phyloP scores from a whole-genome alignment of 2,329 filamentous ascomycete genomes.

The Cladophialophora psammophila region DNA sequence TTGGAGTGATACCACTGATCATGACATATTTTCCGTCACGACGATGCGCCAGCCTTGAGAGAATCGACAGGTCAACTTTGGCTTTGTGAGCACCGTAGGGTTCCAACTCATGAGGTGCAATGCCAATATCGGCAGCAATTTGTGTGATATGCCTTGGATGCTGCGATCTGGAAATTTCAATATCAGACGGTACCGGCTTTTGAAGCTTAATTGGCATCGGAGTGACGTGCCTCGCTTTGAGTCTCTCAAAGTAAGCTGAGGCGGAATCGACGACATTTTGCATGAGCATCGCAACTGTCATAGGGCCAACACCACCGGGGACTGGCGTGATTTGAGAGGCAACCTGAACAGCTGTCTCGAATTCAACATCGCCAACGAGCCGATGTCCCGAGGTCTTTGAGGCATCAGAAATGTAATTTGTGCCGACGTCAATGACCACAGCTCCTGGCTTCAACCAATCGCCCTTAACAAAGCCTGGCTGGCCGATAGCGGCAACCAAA shows the following conservation, averaged over 20 bases:
- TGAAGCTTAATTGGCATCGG: conserved; percentile 83
- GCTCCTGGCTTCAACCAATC: conserved; percentile 94
- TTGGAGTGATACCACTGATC: conserved; percentile 95
- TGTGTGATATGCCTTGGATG: conserved; percentile 89
- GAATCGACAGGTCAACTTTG: conserved; percentile 83
- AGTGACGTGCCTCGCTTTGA: conserved; percentile 79
- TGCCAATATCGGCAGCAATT: conserved; percentile 85
- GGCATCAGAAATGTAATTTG: conserved; percentile 89
- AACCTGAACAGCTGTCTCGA: conserved; percentile 80
- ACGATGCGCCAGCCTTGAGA: conserved; percentile 86
- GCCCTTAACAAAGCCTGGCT: conserved; percentile 86
- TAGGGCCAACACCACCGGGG: conserved; percentile 93
- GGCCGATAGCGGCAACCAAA: conserved; percentile 88
- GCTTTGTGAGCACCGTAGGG: conserved; percentile 95
- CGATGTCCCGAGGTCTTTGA: conserved; percentile 91
- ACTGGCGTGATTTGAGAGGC: conserved; percentile 95
- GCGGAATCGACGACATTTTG: conserved; percentile 93
- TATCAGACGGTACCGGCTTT: conserved; percentile 90
- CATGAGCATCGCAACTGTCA: conserved; percentile 98
- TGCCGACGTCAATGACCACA: conserved; percentile 98
- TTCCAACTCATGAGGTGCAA: conserved; percentile 87
- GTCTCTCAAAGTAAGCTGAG: conserved; percentile 78
- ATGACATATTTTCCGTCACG: conserved; percentile 89
- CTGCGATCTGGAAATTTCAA: conserved; percentile 87
- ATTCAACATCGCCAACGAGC: conserved; percentile 95